phyloP scores from a whole-genome alignment of 148 eudicot genomes.

The Fagopyrum tataricum region DNA sequence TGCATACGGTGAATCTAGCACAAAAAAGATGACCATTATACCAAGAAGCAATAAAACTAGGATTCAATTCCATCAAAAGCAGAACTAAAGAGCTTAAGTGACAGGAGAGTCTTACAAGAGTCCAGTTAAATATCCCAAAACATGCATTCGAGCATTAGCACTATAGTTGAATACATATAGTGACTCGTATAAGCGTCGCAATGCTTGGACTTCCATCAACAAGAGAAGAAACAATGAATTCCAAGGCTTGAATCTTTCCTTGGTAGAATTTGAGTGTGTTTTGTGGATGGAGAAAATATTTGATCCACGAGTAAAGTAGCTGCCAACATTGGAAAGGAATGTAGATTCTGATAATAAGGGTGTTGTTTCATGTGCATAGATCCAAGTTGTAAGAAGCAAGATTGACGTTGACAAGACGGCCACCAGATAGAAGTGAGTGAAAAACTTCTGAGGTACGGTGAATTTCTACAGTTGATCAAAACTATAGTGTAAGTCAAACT shows the following conservation, averaged over 20 bases:
- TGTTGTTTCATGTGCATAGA: slow-evolving; percentile 51
- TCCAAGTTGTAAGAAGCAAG: slow-evolving; percentile 59
- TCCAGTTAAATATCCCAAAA: slow-evolving; percentile 69
- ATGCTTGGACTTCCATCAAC: slow-evolving; percentile 73
- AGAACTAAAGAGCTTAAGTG: neutral
- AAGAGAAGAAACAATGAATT: slow-evolving; percentile 69
- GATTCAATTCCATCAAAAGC: too few species aligned
- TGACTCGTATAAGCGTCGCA: slow-evolving; percentile 36
- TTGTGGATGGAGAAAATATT: slow-evolving; percentile 32
- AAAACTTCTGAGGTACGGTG: slow-evolving; percentile 70
- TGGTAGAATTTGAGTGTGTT: slow-evolving; percentile 22
- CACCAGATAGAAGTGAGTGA: slow-evolving; percentile 73
- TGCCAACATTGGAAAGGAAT: slow-evolving; percentile 44
- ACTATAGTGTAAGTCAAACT: slow-evolving; percentile 12
- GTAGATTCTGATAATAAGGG: slow-evolving; percentile 41
- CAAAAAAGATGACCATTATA: neutral
- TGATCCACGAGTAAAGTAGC: slow-evolving; percentile 63
- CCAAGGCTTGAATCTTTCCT: slow-evolving; percentile 40
- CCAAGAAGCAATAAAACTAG: neutral
- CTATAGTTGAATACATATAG: slow-evolving; percentile 62
- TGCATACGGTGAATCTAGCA: neutral
- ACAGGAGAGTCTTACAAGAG: slow-evolving; percentile 50
- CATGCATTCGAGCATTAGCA: slow-evolving; percentile 74
- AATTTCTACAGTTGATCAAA: slow-evolving; percentile 50
- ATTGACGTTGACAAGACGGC: slow-evolving; percentile 66